Base-by-base conservation (phyloP, 2,329 filamentous ascomycete genomes). In the Arthrocladium fulminans region DNA sequence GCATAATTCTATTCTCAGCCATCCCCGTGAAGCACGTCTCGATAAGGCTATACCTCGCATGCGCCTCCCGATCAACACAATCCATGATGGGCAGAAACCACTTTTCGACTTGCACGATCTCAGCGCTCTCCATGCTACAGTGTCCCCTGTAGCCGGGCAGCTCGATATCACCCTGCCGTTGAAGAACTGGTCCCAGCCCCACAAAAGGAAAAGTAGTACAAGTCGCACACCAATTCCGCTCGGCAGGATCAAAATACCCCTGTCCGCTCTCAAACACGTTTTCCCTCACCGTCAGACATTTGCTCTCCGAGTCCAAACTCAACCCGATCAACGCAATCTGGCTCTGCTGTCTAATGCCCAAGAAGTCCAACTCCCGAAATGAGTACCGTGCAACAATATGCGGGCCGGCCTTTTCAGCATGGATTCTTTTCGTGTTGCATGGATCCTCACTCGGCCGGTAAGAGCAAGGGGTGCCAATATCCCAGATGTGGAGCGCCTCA, bases 401-500 rank as follows among this genome's bases (percentile, higher is more conserved):
- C 0, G 77, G 73, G 15, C 67, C 63, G 29, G 58, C 50, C 29
- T 49, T 42, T 19, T 65, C 63, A 3, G 64, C 61, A 2, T 64
- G 65, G 15, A 65, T 63, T 25, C 44, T 12, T 7, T 24, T 12
- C 13, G 34, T 43, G 35, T 60, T 61, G 1, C 71, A 69, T 0
- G 72, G 72, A 57, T 79, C 74, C 22, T 69, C 56, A 1, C 73
- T 78, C 12, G 76, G 73, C 3, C 67, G 67, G 57, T 77, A 76
- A 0, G 63, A 32, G 3, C 72, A 74, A 1, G 70, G 64, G 0
- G 63, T 62, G 2, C 73, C 72, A 32, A 83, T 76, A 47, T 82
- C 73, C 78, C 78, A 83, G 8, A 83, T 65, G 13, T 71, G 72
- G 23, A 83, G 63, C 27, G 73, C 70, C 59, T 83, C 79, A 13